phyloP scores from a whole-genome alignment of 345 rosid species.

The Citropsis articulata region DNA sequence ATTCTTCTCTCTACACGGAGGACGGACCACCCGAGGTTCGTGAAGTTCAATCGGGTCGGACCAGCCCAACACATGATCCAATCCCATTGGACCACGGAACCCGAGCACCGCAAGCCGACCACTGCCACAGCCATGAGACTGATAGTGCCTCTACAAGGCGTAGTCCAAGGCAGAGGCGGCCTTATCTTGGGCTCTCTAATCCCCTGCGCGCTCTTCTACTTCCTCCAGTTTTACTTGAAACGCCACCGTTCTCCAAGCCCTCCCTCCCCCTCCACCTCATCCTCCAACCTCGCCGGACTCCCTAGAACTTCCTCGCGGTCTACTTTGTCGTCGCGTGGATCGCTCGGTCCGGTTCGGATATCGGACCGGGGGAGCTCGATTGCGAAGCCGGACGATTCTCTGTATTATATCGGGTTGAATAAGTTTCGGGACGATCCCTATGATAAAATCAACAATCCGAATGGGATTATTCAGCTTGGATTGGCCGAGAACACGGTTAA shows the following conservation, averaged over 20 bases:
- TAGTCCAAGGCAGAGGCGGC: constrained; percentile 82
- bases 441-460: constrained; percentile 42
- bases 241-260: constrained; percentile 48
- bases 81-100: constrained; percentile 7
- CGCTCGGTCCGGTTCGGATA: constrained; percentile 50
- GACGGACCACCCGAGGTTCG: neutral
- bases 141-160: constrained; percentile 78
- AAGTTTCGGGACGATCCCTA: constrained; percentile 60
- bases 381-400: constrained; percentile 60
- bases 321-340: constrained; percentile 46
- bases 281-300: constrained; percentile 42
- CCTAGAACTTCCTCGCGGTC: constrained; percentile 58
- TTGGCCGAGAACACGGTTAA: constrained; percentile 76
- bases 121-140: constrained; percentile 60
- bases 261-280: constrained; percentile 37
- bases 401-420: constrained; percentile 68
- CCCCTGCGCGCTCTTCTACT: constrained; percentile 86
- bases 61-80: constrained; percentile 28
- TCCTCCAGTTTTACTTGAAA: constrained; percentile 65
- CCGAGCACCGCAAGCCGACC: constrained; percentile 16
- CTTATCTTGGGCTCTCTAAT: constrained; percentile 73
- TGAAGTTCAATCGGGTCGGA: neutral
- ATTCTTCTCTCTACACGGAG: neutral
- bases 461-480: constrained; percentile 85
- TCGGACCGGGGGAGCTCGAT: constrained; percentile 55